Conservation (phyloP, 2,329 filamentous ascomycete genomes). For the Trichoderma citrinoviride region DNA sequence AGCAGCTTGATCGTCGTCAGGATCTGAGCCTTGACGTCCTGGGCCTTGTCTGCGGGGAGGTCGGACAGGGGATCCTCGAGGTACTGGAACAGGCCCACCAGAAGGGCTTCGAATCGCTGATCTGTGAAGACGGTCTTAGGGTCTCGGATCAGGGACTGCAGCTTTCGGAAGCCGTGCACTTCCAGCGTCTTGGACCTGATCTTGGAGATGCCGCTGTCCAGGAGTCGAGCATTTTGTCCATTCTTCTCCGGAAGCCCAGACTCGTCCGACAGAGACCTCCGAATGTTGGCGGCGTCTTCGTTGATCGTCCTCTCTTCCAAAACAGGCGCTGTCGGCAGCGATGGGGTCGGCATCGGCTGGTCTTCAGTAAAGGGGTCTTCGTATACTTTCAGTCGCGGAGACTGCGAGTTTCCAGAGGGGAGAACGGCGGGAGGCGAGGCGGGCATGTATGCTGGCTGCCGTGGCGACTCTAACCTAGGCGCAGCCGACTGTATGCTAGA, state of each 20-base stretch:
- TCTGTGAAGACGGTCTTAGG: conserved; percentile 61
- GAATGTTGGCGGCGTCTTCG: conserved; percentile 45
- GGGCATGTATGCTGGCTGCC: conserved; percentile 18
- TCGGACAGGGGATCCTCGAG: conserved; percentile 60
- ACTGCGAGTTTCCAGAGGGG: conserved; percentile 27
- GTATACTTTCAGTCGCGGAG: conserved; percentile 53
- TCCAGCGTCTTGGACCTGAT: conserved; percentile 71
- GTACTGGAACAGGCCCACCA: conserved; percentile 68
- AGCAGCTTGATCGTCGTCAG: conserved; percentile 71
- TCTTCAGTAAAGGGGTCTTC: conserved; percentile 59
- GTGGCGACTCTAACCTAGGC: conserved; percentile 27
- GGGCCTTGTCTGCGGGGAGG: conserved; percentile 60
- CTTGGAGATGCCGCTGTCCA: conserved; percentile 72
- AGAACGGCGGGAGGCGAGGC: conserved; percentile 18
- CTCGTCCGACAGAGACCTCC: conserved; percentile 27
- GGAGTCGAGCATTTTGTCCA: conserved; percentile 58
- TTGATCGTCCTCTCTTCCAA: conserved; percentile 61
- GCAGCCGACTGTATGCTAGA: conserved; percentile 38
- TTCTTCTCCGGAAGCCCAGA: conserved; percentile 46
- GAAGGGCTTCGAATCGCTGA: conserved; percentile 65
- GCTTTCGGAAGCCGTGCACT: conserved; percentile 74
- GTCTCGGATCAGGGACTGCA: conserved; percentile 71
- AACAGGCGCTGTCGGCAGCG: conserved; percentile 46
- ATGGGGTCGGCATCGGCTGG: conserved; percentile 46
- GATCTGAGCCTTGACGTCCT: conserved; percentile 72